Conservation (phyloP, 768 basidiomycete genomes). For the Trametes cingulata region DNA sequence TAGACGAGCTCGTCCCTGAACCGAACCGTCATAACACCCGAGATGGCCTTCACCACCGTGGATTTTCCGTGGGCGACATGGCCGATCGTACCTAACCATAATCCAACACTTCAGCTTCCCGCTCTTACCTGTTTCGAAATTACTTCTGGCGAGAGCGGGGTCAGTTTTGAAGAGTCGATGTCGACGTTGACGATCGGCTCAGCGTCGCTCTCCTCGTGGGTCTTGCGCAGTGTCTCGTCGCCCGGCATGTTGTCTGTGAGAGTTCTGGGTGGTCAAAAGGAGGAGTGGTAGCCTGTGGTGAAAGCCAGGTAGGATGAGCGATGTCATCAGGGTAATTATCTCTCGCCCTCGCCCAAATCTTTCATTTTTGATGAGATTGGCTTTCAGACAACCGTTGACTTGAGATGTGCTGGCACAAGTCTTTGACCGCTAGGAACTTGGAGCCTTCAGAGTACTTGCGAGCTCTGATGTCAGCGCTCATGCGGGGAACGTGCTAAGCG, state of each 20-base stretch:
- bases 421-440: no score
- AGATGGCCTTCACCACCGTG: slow-evolving; percentile 97
- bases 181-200: slow-evolving; percentile 67
- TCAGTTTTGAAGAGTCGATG: slow-evolving; percentile 78
- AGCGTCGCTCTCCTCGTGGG: slow-evolving; percentile 55
- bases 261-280: not conserved
- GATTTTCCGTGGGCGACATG: slow-evolving; percentile 99
- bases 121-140: slow-evolving; percentile 78
- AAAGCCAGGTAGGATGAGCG: no score
- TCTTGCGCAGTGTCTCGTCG: slow-evolving; percentile 68
- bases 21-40: slow-evolving; percentile 95
- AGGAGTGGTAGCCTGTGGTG: no score
- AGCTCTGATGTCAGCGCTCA: no score
- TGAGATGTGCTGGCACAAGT: no score
- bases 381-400: no score
- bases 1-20: slow-evolving; percentile 97
- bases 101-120: slow-evolving; percentile 4
- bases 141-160: slow-evolving; percentile 86
- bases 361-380: no score
- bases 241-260: slow-evolving; percentile 50
- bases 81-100: slow-evolving; percentile 82
- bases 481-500: no score
- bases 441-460: no score
- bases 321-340: no score
- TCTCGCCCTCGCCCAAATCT: no score